Conservation (phyloP, 768 basidiomycete species). For the Suillus placidus region DNA sequence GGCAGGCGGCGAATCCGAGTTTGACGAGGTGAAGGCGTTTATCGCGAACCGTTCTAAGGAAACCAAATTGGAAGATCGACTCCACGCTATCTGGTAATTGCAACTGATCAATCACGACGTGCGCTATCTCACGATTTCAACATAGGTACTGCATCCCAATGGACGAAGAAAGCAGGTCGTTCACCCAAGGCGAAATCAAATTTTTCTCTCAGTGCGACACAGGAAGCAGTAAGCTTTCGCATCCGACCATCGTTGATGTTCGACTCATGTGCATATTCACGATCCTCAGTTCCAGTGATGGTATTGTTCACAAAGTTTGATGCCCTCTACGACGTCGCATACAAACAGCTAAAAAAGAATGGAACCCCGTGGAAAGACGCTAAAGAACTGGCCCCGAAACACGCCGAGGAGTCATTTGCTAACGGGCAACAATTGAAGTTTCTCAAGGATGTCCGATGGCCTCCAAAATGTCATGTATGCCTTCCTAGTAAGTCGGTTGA, state of each 20-base stretch:
- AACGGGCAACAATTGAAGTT: too few species aligned
- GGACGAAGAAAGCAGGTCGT: slow-evolving; percentile 26
- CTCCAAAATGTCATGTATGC: too few species aligned
- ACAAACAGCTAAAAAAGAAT: slow-evolving; percentile 14
- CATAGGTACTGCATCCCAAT: slow-evolving; percentile 42
- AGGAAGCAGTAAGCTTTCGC: slow-evolving; percentile 6
- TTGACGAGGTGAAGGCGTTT: too few species aligned
- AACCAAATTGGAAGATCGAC: slow-evolving; percentile 7
- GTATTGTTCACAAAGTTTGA: slow-evolving; percentile 44
- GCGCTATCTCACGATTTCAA: neutral
- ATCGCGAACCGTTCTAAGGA: too few species aligned
- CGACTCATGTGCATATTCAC: neutral
- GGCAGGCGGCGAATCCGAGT: too few species aligned
- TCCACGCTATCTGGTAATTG: slow-evolving; percentile 44
- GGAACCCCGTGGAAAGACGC: slow-evolving; percentile 17
- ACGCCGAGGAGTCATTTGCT: too few species aligned
- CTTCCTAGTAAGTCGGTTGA: too few species aligned
- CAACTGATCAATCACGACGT: neutral
- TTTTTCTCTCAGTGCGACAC: slow-evolving; percentile 1
- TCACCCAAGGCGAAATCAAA: slow-evolving; percentile 30
- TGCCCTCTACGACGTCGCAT: slow-evolving; percentile 27
- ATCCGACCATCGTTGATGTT: neutral
- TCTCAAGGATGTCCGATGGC: too few species aligned
- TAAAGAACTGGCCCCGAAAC: slow-evolving; percentile 14
- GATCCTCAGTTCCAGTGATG: slow-evolving; percentile 38